These are phyloP conservation scores for Diplodia seriata DNA, from an alignment of 2,329 filamentous ascomycete species.

Conservation along the genomic window DNA sequence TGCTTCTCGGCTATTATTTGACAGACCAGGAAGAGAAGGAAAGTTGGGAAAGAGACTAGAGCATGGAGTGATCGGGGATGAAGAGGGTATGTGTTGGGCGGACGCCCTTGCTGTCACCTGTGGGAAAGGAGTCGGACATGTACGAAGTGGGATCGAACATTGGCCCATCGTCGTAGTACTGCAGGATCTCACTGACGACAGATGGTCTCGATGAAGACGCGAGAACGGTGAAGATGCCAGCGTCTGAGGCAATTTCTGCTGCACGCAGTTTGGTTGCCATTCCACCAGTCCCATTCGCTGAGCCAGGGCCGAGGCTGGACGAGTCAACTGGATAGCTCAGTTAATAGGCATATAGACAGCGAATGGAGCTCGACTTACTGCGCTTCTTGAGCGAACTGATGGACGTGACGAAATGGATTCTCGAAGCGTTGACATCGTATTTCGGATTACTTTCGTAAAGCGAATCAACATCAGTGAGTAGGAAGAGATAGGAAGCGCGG, in stretches of 20 bases:
- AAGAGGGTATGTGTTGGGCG: constrained; percentile 13
- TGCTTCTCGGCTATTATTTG: too few relatives aligned
- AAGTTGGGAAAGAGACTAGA: background rate
- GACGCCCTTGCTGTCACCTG: background rate
- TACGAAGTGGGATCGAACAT: background rate
- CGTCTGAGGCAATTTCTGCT: constrained; percentile 14
- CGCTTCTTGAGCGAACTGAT: constrained; percentile 9
- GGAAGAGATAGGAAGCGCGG: constrained; percentile 5
- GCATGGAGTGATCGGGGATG: background rate
- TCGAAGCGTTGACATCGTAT: constrained; percentile 8
- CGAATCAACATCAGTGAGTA: constrained; percentile 6
- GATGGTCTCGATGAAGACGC: background rate
- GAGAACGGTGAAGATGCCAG: constrained; percentile 11
- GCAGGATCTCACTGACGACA: constrained; percentile 7
- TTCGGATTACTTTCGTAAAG: constrained; percentile 11
- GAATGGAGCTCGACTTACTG: background rate
- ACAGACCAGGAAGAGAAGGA: background rate
- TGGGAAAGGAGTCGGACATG: constrained; percentile 10
- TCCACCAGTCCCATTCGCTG: constrained; percentile 11
- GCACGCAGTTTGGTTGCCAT: constrained; percentile 12
- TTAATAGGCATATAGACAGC: background rate
- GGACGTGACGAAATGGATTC: constrained; percentile 11
- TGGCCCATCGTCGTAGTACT: constrained; percentile 11
- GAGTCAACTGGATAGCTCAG: constrained; percentile 2
- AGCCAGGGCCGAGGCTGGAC: constrained; percentile 14